Evolutionary conservation across 2,329 filamentous ascomycete genomes (phyloP).

Genomic region (Purpureocillium takamizusanense): DNA sequence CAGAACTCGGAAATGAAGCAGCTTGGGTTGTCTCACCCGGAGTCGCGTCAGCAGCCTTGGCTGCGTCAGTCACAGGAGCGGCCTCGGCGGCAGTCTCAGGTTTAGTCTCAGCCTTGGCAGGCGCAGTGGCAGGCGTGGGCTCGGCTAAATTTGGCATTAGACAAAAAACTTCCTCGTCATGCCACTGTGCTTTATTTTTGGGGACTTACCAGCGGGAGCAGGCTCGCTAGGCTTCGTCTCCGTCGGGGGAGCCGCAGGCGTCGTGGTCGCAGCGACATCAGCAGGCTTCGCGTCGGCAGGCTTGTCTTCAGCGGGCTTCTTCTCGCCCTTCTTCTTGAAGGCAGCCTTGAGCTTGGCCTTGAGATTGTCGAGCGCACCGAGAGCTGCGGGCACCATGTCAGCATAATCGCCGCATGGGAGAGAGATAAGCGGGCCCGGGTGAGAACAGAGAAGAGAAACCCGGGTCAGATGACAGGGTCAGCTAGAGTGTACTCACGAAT

Average conservation of each 20-base stretch:
- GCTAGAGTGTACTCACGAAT: constrained; percentile 34
- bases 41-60: constrained; percentile 14
- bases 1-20: background rate
- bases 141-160: constrained; percentile 10
- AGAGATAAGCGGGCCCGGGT: too few species aligned
- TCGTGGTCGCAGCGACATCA: constrained; percentile 15
- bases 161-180: too few species aligned
- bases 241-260: constrained; percentile 20
- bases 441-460: too few species aligned
- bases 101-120: constrained; percentile 17
- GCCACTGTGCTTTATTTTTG: too few species aligned
- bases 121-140: constrained; percentile 14
- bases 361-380: constrained; percentile 42
- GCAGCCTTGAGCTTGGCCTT: constrained; percentile 45
- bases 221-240: constrained; percentile 25
- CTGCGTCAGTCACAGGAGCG: constrained; percentile 17
- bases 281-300: constrained; percentile 12
- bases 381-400: constrained; percentile 23
- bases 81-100: constrained; percentile 14
- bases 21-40: constrained; percentile 9
- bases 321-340: constrained; percentile 38
- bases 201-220: constrained; percentile 19
- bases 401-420: background rate
- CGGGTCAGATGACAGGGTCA: background rate
- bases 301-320: constrained; percentile 18